Base-by-base conservation (phyloP, 1,139 yeast species). In the Yamadazyma conglobata region DNA sequence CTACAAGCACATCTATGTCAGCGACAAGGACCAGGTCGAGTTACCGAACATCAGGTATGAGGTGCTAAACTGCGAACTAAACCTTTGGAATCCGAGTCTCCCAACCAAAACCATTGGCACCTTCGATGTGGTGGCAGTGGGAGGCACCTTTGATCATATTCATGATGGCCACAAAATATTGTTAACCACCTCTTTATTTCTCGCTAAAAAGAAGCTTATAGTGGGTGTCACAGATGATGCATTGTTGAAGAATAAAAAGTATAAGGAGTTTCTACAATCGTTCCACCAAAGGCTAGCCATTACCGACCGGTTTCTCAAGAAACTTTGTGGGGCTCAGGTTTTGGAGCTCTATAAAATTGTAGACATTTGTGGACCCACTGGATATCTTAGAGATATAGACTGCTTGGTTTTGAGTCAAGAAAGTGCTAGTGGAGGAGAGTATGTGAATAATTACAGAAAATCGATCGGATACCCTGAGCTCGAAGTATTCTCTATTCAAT, bases 101-200 rank as follows among this genome's bases (percentile, higher is more conserved):
- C 25, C 25, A 18, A n/a, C 7, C 9, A 12, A 17, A 13, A 9
- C 27, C 4, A 19, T 19, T 9, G 22, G 27, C 6, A 24, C 12
- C 11, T 38, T 15, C 19, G 16, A 17, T 11, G 32, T 30, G 6
- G 43, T 33, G 10, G 94, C 94, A 1, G 79, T 89, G 1, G 98
- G 98, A 1, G 99, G 99, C 0, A 93, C 98, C 0, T 93, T 93
- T 60, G 99, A 93, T 52, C 97, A 93, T 57, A 52, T 93, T 22
- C 99, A 93, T 48, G 95, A 84, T 49, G 99, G 98, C 0, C 99
- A 93, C 57, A 87, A 85, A 54, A 79, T 91, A 18, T 61, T 93
- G 13, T 63, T 93, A 6, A 80, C 95, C 0, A 64, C 86, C 43
- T 71, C 94, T 0, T 76, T 79, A 0, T 88, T 78, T 48, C 44